Evolutionary conservation across 2,329 filamentous ascomycete species (phyloP), one percentile per base, ranked within the genome.

Genomic region (Knoxdaviesia proteae): DNA sequence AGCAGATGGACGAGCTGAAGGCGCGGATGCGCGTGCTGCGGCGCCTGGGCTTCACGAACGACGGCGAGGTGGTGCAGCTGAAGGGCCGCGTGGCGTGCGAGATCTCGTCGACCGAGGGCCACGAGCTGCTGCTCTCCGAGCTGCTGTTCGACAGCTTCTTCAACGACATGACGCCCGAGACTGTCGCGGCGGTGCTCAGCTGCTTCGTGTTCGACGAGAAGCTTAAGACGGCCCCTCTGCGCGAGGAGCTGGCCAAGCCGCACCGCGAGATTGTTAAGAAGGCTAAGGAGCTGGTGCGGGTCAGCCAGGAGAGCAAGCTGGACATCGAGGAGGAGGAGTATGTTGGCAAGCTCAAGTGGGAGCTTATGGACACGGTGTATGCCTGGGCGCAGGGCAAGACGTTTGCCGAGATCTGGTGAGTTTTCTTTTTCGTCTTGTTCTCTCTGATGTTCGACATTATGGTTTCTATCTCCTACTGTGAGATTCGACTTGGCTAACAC

Each of bases 191-290:
- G 0, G 75, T 87, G 5, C 69, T 98, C 46, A 92, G 84, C 52
- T 87, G 84, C 54, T 96, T 98, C 62, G 90, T 98, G 49, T 94
- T 96, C 51, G 92, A 98, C 55, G 90, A 98, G 62, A 94, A 92
- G 67, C 77, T 83, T 40, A 81, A 88, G 52, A 77, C 87, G 8
- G 65, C 74, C 3, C 70, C 75, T 9, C 66, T 94, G 40, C 80
- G 80, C 52, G 86, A 94, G 50, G 83, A 94, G 47, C 69, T 96
- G 33, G 72, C 75, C 44, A 92, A 92, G 63, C 84, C 86, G 10
- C 90, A 77, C 57, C 73, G 80, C 41, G 83, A 92, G 56, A 81
- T 98, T 36, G 81, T 92, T 57, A 73, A 77, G 29, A 86, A 94
- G 61, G 90, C 90, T 7, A 71, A 82, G 47, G 75, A 82, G 42